phyloP scores from a whole-genome alignment of 305 asterid genomes.

The Euphrasia arctica region DNA sequence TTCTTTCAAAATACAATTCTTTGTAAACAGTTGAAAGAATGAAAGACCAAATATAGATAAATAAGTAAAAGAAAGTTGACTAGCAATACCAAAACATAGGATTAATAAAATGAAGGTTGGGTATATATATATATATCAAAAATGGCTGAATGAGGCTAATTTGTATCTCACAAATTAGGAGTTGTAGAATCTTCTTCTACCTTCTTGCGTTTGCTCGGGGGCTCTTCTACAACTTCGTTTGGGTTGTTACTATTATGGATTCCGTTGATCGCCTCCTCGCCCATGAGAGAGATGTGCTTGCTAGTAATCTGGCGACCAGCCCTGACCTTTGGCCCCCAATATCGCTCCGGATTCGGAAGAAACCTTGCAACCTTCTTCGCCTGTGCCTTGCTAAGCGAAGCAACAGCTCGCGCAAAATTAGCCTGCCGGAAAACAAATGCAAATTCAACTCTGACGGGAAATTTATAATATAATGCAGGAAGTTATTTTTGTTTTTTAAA shows the following conservation, averaged over 20 bases:
- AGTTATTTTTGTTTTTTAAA: not conserved
- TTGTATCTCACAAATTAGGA: conserved; percentile 43
- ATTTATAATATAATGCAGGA: no score
- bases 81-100: no score
- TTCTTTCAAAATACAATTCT: no score
- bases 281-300: conserved; percentile 84
- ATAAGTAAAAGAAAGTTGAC: no score
- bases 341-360: conserved; percentile 90
- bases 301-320: conserved; percentile 88
- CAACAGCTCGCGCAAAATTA: conserved; percentile 85
- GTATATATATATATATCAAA: not conserved
- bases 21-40: no score
- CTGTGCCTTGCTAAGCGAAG: conserved; percentile 94
- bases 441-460: no score
- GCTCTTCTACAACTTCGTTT: conserved; percentile 45
- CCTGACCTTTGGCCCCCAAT: conserved; percentile 98
- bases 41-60: no score
- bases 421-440: conserved; percentile 47
- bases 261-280: conserved; percentile 64
- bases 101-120: no score
- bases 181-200: conserved; percentile 57
- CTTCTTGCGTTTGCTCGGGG: conserved; percentile 86
- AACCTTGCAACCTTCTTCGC: conserved; percentile 93
- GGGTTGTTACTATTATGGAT: conserved; percentile 33
- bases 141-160: not conserved